Evolutionary conservation across 1,284 basidiomycete genomes (phyloP), one percentile per base, ranked within the genome.

Genomic region (Malassezia yamatoensis): DNA sequence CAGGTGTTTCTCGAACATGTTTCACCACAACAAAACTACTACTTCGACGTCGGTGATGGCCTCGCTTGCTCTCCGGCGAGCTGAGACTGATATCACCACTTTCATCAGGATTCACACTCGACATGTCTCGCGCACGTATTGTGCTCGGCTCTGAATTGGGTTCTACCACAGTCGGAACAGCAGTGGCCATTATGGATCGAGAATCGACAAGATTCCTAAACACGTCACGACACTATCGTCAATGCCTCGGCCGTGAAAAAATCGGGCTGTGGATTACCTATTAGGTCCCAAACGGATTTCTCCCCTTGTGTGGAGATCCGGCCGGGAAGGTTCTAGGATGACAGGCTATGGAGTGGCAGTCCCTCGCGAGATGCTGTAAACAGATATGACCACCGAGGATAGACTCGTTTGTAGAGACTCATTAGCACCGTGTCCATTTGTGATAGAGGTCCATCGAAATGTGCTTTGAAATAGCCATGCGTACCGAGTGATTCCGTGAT

Each of bases 401-500:
- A 58, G 29, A 58, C 55, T 9, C 55, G 55, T 57, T 68, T 68
- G 53, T 68, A 68, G 38, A 68, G 50, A 40, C 55, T 66, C 61
- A 68, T 61, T 29, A 68, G 53, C 18, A 68, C 59, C 15, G 66
- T 68, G 49, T 68, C 90, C 90, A 96, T 94, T 78, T 96, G 91
- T 68, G 83, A 87, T 66, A 99, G 84, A 8, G 87, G 87, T 1
- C 88, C 89, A 71, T 96, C 93, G 76, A 98, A 98, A 74, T 90
- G 83, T 10, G 90, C 90, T 51, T 98, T 98, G 81, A 89, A 91
- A 77, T 96, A 96, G 11, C 93, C 94, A 70, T 98, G 93, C 21
- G 90, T 96, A 47, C 93, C 93, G n/a, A 99, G 81, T 6, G 88
- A 85, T 76, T 93, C 93, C 35, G 81, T 82, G 68, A 78, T 90